These are phyloP conservation scores for Coemansia sp. DNA, from an alignment of 192 early-diverging fungal genomes.

Conservation along the genomic window DNA sequence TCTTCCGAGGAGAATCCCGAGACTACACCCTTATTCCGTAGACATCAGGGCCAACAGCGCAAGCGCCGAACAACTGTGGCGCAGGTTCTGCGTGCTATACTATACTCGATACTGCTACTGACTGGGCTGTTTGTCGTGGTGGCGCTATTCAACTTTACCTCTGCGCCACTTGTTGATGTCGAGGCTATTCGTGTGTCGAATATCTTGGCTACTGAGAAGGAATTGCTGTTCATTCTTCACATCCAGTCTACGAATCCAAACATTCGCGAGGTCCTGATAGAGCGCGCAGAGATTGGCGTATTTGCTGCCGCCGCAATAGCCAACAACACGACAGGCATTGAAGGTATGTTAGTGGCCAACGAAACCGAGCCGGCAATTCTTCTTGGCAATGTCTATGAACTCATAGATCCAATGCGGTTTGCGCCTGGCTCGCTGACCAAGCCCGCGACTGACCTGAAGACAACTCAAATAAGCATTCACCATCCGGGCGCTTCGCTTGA, in stretches of 20 bases:
- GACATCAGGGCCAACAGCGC: conserved; percentile 36
- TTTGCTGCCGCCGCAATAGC: conserved; percentile 58
- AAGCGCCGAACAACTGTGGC: conserved; percentile 29
- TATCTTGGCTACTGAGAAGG: conserved; percentile 66
- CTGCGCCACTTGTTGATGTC: conserved; percentile 51
- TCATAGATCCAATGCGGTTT: conserved; percentile 53
- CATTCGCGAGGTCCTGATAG: conserved; percentile 58
- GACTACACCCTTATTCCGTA: conserved; percentile 49
- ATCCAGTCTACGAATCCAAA: conserved; percentile 59
- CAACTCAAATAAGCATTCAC: conserved; percentile 50
- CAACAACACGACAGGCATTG: conserved; percentile 13
- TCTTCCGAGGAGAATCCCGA: conserved; percentile 52
- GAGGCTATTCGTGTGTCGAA: conserved; percentile 53
- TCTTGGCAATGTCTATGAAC: conserved; percentile 49
- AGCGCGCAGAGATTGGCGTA: conserved; percentile 58
- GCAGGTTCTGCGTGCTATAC: conserved; percentile 21
- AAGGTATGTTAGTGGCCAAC: conserved; percentile 12
- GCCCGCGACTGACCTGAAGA: conserved; percentile 31
- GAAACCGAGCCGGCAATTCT: conserved; percentile 44
- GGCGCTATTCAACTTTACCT: conserved; percentile 51
- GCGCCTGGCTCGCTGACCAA: conserved; percentile 31
- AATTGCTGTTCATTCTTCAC: conserved; percentile 66
- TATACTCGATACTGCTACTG: conserved; percentile 22
- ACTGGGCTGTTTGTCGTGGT: conserved; percentile 38
- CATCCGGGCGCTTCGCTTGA: conserved; percentile 39